Evolutionary conservation across 768 basidiomycete genomes (phyloP).

Genomic region (Tylopilus rubrobrunneus): DNA sequence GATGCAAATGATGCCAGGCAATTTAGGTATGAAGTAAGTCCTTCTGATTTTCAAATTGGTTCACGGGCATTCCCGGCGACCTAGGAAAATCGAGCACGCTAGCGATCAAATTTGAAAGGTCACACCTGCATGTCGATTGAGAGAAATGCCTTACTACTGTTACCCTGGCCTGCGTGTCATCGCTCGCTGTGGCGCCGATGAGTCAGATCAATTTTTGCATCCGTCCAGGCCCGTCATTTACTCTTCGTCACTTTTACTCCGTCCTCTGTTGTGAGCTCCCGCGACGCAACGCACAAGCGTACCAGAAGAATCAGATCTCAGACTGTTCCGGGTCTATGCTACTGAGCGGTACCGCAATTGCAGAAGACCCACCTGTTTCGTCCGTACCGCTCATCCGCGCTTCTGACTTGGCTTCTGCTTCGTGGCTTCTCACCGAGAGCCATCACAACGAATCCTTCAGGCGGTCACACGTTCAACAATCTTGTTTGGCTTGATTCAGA

Average conservation of each 20-base stretch:
- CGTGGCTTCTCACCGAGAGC: background rate
- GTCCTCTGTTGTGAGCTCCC: conserved; percentile 1
- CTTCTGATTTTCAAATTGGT: conserved; percentile 6
- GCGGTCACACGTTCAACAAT: background rate
- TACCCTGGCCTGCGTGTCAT: background rate
- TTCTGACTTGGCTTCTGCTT: conserved; percentile 14
- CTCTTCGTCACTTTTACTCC: background rate
- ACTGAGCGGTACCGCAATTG: conserved; percentile 13
- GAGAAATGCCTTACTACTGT: background rate
- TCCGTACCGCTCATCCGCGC: background rate
- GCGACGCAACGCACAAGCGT: conserved; percentile 6
- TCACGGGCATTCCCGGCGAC: conserved; percentile 10
- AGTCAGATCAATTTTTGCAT: background rate
- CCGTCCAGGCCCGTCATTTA: background rate
- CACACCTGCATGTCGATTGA: background rate
- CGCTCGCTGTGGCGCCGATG: background rate
- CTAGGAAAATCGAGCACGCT: conserved; percentile 1
- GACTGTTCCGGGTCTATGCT: background rate
- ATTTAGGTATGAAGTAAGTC: background rate
- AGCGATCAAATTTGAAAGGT: background rate
- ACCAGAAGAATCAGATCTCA: conserved; percentile 1
- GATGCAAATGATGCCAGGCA: background rate
- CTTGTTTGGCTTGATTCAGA: background rate
- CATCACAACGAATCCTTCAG: conserved; percentile 1
- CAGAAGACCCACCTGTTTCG: background rate